Conservation (phyloP, 257 asterid genomes). For the Prunella vulgaris region DNA sequence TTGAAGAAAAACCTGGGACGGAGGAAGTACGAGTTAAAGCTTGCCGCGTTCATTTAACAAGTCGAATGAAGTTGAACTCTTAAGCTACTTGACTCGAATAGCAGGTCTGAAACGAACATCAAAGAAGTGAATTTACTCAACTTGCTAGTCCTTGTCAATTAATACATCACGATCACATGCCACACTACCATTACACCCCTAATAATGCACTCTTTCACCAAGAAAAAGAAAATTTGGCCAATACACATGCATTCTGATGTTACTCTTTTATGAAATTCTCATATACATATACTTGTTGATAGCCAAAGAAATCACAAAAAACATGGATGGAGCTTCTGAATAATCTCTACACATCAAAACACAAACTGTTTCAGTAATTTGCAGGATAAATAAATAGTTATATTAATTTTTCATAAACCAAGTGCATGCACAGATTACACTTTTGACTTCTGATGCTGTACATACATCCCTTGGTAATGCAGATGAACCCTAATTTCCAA, state of each 20-base stretch:
- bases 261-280: background rate
- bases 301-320: conserved; percentile 1
- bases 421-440: conserved; percentile 2
- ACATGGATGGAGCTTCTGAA: background rate
- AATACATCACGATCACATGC: background rate
- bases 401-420: background rate
- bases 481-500: conserved; percentile 14
- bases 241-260: background rate
- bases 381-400: background rate
- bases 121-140: background rate
- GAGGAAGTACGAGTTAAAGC: too few relatives aligned
- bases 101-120: too few relatives aligned
- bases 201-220: background rate
- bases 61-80: too few relatives aligned
- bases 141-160: background rate
- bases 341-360: background rate
- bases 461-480: background rate
- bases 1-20: too few relatives aligned
- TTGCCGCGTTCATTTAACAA: too few relatives aligned
- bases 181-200: background rate
- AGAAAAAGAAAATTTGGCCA: background rate
- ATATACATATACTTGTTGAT: background rate
- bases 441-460: background rate
- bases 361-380: background rate
- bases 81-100: too few relatives aligned